Percentiles rank a stretch among this genome's conserved stretches.
phyloP scores from a whole-genome alignment of 228 moss, liverwort and hornwort species.

The Sphagnum fallax region DNA sequence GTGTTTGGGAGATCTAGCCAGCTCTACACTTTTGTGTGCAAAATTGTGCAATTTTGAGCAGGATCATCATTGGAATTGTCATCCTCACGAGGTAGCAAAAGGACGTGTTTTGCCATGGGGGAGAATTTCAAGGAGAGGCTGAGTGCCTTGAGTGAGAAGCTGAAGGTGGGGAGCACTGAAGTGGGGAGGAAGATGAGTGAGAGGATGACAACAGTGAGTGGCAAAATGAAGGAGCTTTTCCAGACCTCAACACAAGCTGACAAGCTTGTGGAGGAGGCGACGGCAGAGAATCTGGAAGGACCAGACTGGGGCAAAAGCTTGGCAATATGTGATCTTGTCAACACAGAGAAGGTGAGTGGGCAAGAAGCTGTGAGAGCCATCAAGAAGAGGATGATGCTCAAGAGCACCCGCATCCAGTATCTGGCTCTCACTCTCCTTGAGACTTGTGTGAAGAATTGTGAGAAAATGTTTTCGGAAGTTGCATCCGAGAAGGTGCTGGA shows the following conservation, averaged over 20 bases:
- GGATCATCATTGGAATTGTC: too few relatives aligned
- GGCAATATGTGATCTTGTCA: conserved; percentile 89
- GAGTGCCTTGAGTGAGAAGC: conserved; percentile 68
- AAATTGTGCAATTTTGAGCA: too few relatives aligned
- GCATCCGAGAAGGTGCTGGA: conserved; percentile 92
- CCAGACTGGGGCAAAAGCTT: conserved; percentile 90
- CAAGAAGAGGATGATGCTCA: conserved; percentile 89
- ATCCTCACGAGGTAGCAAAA: too few relatives aligned
- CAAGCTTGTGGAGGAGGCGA: conserved; percentile 92
- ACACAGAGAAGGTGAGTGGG: conserved; percentile 78
- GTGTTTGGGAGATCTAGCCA: too few relatives aligned
- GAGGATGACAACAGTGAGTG: conserved; percentile 71
- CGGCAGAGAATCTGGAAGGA: conserved; percentile 59
- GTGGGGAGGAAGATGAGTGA: conserved; percentile 77
- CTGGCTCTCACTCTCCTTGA: conserved; percentile 80
- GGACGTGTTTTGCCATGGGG: conserved; percentile 7
- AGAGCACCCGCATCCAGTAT: conserved; percentile 63
- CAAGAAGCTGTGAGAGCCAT: conserved; percentile 84
- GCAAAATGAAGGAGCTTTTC: conserved; percentile 94
- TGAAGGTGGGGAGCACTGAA: conserved; percentile 88
- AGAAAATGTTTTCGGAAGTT: conserved; percentile 96
- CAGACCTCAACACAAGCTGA: conserved; percentile 73
- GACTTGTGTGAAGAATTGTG: conserved; percentile 95
- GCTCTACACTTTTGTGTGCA: too few relatives aligned
- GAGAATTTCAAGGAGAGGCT: conserved; percentile 84